These are phyloP conservation scores for Heliamphora exappendiculata DNA, from an alignment of 148 eudicot genomes.

Conservation along the genomic window DNA sequence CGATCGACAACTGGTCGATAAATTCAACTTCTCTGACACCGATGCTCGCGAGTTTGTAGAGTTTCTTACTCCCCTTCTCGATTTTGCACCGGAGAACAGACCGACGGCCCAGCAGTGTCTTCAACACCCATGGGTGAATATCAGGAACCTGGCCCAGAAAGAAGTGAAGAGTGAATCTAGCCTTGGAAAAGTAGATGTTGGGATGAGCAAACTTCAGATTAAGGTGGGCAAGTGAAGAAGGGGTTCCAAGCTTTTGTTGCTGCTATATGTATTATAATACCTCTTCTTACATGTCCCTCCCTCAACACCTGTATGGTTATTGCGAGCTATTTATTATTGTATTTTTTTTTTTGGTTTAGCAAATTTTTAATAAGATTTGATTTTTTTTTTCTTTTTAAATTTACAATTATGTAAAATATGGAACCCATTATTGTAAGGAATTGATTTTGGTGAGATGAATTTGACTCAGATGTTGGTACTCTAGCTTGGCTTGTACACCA, in stretches of 20 bases:
- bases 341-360: constrained; percentile 11
- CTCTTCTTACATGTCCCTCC: background rate
- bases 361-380: constrained; percentile 25
- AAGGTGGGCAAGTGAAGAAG: constrained; percentile 35
- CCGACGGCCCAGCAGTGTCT: constrained; percentile 89
- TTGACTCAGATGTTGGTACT: constrained; percentile 10
- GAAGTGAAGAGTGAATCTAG: constrained; percentile 28
- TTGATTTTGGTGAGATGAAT: constrained; percentile 17
- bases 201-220: constrained; percentile 43
- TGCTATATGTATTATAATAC: background rate
- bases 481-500: too few species aligned
- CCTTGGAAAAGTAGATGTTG: constrained; percentile 27
- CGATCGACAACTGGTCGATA: constrained; percentile 62
- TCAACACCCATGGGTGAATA: constrained; percentile 76
- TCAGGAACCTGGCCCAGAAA: constrained; percentile 22
- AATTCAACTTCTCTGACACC: constrained; percentile 45
- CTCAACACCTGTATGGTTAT: constrained; percentile 15
- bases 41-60: constrained; percentile 72
- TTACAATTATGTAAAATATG: constrained; percentile 33
- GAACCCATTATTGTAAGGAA: constrained; percentile 15
- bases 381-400: constrained; percentile 20
- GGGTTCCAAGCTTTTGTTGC: background rate
- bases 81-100: constrained; percentile 81
- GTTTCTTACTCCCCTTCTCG: constrained; percentile 74
- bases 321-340: constrained; percentile 19